Percentiles rank a stretch among this genome's conserved stretches.
Conservation (phyloP, 257 asterid genomes). For the Solanum boliviense region DNA sequence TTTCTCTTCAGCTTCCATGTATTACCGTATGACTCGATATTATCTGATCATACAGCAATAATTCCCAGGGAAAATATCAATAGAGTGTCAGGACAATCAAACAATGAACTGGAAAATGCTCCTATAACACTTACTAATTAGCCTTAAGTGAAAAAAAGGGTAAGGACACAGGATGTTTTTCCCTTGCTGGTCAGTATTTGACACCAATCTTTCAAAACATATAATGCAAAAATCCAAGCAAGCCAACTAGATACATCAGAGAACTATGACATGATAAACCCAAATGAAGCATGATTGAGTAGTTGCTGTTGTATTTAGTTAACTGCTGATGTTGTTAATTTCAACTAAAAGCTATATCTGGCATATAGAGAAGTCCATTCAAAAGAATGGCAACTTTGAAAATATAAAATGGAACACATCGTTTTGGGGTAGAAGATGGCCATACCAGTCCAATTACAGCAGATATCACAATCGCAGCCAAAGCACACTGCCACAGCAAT, state of each 20-base stretch:
- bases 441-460: slow-evolving; percentile 97
- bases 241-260: not conserved
- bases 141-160: not conserved
- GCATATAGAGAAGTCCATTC: not conserved
- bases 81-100: not conserved
- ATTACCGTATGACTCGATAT: not conserved
- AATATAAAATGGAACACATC: not conserved
- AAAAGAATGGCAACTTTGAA: not conserved
- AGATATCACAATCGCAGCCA: slow-evolving; percentile 95
- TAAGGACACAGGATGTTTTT: not conserved
- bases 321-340: not conserved
- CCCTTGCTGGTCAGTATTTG: not conserved
- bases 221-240: not conserved
- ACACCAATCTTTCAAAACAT: not conserved
- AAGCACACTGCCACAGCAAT: slow-evolving; percentile 54
- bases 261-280: not conserved
- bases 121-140: not conserved
- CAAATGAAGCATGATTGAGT: not conserved
- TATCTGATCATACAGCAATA: not conserved
- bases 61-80: not conserved
- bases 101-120: not conserved
- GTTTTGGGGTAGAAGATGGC: not conserved
- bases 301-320: not conserved
- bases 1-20: not conserved
- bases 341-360: not conserved